Evolutionary conservation across 257 asterid species (phyloP), one percentile per base, ranked within the genome.

Genomic region (Scutellaria minor): DNA sequence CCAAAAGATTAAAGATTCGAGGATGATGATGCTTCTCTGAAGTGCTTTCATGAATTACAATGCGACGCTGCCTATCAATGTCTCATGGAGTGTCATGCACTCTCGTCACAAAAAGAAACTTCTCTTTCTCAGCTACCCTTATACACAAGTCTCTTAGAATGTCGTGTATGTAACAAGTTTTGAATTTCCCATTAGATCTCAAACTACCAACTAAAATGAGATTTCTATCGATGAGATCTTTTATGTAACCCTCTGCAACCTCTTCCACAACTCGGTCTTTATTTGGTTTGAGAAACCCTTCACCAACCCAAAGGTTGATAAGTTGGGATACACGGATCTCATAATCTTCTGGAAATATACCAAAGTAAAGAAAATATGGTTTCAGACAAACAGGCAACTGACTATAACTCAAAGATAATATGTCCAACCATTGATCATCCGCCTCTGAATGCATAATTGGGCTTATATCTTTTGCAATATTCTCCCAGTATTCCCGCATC

Each of bases 91-190:
- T 39, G 37, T 15, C 51, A 1, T 35, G n/a, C 12, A 0, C 60
- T 10, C 14, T 68, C 51, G 35, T 22, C n/a, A 11, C 2, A 5
- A 3, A 41, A 40, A 54, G 7, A 3, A 55, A 54, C 74, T 41
- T 41, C 55, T 55, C 74, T 22, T 41, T 69, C 42, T 54, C 22
- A 5, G 42, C 40, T 56, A 7, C 8, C 15, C 12, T 18, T 2
- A 70, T 5, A n/a, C 57, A 56, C 5, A 70, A 9, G 18, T 70
- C 75, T 9, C 75, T 70, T n/a, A 70, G 7, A 70, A 70, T 57
- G 14, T 70, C 48, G 18, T 70, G 75, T n/a, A 70, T 27, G n/a
- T 5, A 0, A 9, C 45, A 70, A 5, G 58, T 9, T 70, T 45
- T 46, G 13, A 57, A 0, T 12, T 45, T 57, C 4, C 46, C 56